These are phyloP conservation scores for Colletotrichum costaricense DNA, from an alignment of 2,329 filamentous ascomycete genomes.

Conservation along the genomic window DNA sequence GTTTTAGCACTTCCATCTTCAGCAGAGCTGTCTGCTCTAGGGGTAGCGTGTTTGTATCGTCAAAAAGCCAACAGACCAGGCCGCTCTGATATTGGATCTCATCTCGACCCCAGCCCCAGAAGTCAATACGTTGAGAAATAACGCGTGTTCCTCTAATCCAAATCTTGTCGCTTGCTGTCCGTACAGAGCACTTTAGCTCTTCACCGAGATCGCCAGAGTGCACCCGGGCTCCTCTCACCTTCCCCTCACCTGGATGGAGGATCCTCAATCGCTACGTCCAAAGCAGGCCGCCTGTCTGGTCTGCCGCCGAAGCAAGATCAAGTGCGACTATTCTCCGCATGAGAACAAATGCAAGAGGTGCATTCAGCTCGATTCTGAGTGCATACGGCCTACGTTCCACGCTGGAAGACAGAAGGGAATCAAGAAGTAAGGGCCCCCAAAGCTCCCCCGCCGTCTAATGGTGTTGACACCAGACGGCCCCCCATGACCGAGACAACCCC, in stretches of 20 bases:
- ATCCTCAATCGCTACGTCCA: conserved; percentile 36
- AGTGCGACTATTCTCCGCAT: conserved; percentile 68
- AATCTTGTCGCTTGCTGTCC: not conserved
- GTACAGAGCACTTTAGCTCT: not conserved
- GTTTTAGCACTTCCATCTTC: conserved; percentile 32
- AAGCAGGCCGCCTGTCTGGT: conserved; percentile 68
- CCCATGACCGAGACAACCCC: not conserved
- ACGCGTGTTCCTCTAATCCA: not conserved
- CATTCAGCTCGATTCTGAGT: conserved; percentile 67
- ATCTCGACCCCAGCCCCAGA: conserved; percentile 12
- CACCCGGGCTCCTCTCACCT: conserved; percentile 32
- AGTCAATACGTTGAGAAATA: not conserved
- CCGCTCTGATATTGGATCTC: conserved; percentile 1
- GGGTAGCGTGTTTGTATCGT: conserved; percentile 32
- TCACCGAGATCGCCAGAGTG: conserved; percentile 31
- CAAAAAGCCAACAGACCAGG: conserved; percentile 4
- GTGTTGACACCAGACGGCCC: not conserved
- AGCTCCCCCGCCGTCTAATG: not conserved
- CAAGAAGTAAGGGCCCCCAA: conserved; percentile 70
- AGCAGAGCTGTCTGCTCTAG: conserved; percentile 36
- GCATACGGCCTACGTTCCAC: conserved; percentile 78
- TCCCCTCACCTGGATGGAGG: conserved; percentile 36
- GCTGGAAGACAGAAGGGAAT: conserved; percentile 80
- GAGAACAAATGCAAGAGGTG: conserved; percentile 71
- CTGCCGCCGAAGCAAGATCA: conserved; percentile 76